Evolutionary conservation across 225 moss, liverwort and hornwort species (phyloP).

Genomic region (Bryoerythrophyllum caledonicum): DNA sequence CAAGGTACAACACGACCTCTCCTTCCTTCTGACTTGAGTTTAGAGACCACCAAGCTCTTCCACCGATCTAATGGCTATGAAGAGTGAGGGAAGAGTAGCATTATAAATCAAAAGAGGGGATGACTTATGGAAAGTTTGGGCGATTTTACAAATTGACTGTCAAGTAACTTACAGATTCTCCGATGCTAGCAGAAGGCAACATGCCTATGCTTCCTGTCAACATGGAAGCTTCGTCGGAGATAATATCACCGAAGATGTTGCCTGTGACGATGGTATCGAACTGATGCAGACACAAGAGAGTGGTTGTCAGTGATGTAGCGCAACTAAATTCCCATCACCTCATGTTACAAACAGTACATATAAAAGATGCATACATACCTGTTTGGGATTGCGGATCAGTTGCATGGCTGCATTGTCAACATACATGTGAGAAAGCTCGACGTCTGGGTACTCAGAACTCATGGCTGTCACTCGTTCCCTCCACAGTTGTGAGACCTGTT

Average conservation of each 20-base stretch:
- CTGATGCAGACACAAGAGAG: slow-evolving; percentile 48
- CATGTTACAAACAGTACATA: not conserved
- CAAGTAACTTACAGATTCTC: slow-evolving; percentile 65
- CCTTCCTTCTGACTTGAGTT: no score
- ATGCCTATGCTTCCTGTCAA: slow-evolving; percentile 98
- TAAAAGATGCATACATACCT: slow-evolving; percentile 47
- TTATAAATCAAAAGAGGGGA: no score
- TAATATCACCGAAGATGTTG: slow-evolving; percentile 92
- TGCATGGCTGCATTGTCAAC: slow-evolving; percentile 99
- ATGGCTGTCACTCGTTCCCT: slow-evolving; percentile 82
- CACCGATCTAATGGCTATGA: no score
- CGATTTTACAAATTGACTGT: no score
- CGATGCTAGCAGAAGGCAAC: slow-evolving; percentile 91
- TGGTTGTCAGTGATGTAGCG: slow-evolving; percentile 21
- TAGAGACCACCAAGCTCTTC: no score
- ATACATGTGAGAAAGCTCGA: slow-evolving; percentile 97
- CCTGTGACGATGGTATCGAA: slow-evolving; percentile 98
- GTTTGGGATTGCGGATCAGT: slow-evolving; percentile 91
- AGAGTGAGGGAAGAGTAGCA: no score
- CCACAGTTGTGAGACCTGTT: slow-evolving; percentile 95
- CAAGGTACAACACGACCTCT: no score
- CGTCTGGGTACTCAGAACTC: slow-evolving; percentile 75
- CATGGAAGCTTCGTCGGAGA: slow-evolving; percentile 93
- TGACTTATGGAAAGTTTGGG: no score
- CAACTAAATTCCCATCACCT: slow-evolving; percentile 26